Percentiles rank a stretch among this genome's conserved stretches.
Conservation (phyloP, 495 filamentous ascomycete species). For the Letharia lupina region DNA sequence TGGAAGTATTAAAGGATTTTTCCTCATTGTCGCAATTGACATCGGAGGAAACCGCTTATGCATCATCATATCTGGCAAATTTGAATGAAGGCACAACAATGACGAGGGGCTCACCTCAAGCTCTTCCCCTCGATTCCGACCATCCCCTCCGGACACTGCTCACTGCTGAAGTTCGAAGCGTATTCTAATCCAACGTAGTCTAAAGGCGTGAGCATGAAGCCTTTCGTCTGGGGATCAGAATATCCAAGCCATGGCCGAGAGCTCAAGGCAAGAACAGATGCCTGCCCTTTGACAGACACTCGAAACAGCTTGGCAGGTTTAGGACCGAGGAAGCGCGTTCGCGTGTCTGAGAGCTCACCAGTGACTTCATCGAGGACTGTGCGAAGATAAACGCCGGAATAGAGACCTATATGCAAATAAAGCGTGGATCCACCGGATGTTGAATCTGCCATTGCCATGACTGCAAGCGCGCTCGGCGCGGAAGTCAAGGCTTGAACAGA, state of each 20-base stretch:
- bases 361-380: slow-evolving; percentile 91
- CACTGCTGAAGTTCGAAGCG: slow-evolving; percentile 92
- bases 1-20: slow-evolving; percentile 50
- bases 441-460: slow-evolving; percentile 94
- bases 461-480: slow-evolving; percentile 78
- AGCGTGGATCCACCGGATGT: slow-evolving; percentile 66
- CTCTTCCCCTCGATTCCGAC: slow-evolving; percentile 89
- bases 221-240: slow-evolving; percentile 68
- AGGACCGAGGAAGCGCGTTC: slow-evolving; percentile 86
- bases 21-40: slow-evolving; percentile 43
- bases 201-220: slow-evolving; percentile 85
- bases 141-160: slow-evolving; percentile 88
- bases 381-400: slow-evolving; percentile 89
- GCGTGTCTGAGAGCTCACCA: slow-evolving; percentile 86
- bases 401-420: slow-evolving; percentile 90
- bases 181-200: slow-evolving; percentile 83
- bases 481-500: slow-evolving; percentile 90
- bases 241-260: slow-evolving; percentile 92
- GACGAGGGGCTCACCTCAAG: slow-evolving; percentile 59
- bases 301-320: slow-evolving; percentile 80
- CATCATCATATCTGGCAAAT: slow-evolving; percentile 57
- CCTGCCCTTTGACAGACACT: slow-evolving; percentile 72
- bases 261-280: slow-evolving; percentile 83
- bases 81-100: slow-evolving; percentile 21
- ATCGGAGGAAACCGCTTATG: slow-evolving; percentile 41